A percentile compares a stretch with the other conserved stretches of the same genome.
phyloP scores from a whole-genome alignment of 129 eudicot genomes.

The Flaveria brownii region DNA sequence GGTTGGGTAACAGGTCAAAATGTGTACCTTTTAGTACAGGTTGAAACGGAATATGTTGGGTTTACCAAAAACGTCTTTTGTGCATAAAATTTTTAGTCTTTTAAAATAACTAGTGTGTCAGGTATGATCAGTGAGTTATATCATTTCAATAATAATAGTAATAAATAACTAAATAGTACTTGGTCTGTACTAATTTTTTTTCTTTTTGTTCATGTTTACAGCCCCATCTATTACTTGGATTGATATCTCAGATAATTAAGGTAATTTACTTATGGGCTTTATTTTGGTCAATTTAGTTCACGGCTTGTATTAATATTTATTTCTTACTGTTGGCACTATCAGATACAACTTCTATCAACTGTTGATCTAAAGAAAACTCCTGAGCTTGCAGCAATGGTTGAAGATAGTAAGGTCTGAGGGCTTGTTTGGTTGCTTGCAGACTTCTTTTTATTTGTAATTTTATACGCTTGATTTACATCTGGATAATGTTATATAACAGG shows the following conservation, averaged over 20 bases:
- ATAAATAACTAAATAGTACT: too few species aligned
- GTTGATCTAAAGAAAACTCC: slow-evolving; percentile 68
- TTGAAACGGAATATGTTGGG: background rate
- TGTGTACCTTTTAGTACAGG: background rate
- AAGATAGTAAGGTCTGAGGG: slow-evolving; percentile 50
- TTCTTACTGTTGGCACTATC: slow-evolving; percentile 18
- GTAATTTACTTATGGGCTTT: slow-evolving; percentile 28
- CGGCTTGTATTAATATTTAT: background rate
- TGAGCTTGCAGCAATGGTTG: slow-evolving; percentile 67
- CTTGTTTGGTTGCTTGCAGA: slow-evolving; percentile 19
- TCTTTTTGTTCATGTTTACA: slow-evolving; percentile 38
- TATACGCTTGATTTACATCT: slow-evolving; percentile 1
- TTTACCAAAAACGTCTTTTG: background rate
- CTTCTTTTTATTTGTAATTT: background rate
- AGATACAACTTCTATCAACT: slow-evolving; percentile 70
- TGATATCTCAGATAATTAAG: slow-evolving; percentile 72
- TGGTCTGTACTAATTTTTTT: slow-evolving; percentile 23
- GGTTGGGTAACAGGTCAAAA: background rate
- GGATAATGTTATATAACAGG: slow-evolving; percentile 37
- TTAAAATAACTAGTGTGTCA: background rate
- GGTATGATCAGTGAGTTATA: background rate
- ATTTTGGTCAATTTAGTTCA: background rate
- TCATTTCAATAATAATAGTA: background rate
- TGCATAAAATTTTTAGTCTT: background rate
- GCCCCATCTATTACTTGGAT: slow-evolving; percentile 69